Conservation (phyloP, 1,284 basidiomycete species). For the Boletellus deceptivus region DNA sequence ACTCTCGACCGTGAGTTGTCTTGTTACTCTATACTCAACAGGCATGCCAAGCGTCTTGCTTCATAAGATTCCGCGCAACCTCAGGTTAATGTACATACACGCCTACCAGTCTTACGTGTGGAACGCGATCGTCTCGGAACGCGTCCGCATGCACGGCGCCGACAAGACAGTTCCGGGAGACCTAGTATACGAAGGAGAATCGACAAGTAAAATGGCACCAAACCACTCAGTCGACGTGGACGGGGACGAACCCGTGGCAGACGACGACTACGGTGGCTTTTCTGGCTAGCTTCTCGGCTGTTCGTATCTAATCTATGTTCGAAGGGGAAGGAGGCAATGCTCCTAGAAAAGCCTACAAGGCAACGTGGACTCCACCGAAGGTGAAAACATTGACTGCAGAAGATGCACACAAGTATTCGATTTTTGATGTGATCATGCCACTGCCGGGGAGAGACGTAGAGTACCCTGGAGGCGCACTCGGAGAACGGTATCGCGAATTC, state of each 20-base stretch:
- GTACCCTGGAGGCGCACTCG: conserved; percentile 81
- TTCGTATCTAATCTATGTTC: conserved; percentile 9
- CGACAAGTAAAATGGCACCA: conserved; percentile 26
- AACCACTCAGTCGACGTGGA: conserved; percentile 39
- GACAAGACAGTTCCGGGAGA: conserved; percentile 84
- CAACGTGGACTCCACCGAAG: conserved; percentile 57
- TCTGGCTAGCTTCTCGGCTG: conserved; percentile 2
- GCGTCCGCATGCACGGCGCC: conserved; percentile 77
- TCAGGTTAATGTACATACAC: conserved; percentile 97
- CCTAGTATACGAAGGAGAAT: conserved; percentile 66
- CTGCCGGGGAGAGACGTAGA: conserved; percentile 91
- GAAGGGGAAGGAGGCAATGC: conserved; percentile 30
- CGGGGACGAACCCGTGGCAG: conserved; percentile 36
- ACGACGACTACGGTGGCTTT: conserved; percentile 44
- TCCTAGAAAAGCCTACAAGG: conserved; percentile 44
- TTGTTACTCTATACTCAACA: not conserved
- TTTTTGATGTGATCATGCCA: conserved; percentile 95
- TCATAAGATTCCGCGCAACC: conserved; percentile 85
- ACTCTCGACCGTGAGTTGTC: conserved; percentile 69
- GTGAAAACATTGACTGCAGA: conserved; percentile 77
- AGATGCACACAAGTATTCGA: conserved; percentile 76
- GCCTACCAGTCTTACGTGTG: conserved; percentile 99
- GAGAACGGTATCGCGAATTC: conserved; percentile 80
- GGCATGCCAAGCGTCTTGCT: not conserved
- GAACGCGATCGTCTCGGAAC: conserved; percentile 94